phyloP scores from a whole-genome alignment of 495 filamentous ascomycete genomes.

The Oidiodendron maius region DNA sequence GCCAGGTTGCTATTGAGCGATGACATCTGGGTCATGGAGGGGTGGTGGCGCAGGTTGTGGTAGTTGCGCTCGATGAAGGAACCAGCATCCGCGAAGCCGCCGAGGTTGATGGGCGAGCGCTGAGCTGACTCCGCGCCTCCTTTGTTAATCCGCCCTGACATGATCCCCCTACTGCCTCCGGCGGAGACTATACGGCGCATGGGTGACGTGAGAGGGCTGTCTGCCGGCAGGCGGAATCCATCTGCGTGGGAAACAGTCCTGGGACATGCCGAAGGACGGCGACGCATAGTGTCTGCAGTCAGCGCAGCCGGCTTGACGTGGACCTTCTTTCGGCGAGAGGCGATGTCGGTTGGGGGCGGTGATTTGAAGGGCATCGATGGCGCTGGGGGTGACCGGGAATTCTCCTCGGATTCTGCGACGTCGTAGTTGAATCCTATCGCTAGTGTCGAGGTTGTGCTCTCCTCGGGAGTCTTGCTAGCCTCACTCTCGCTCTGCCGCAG shows the following conservation, averaged over 20 bases:
- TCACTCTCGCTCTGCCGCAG: not conserved
- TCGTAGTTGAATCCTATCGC: constrained; percentile 15
- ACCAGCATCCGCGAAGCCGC: constrained; percentile 14
- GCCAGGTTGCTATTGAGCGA: constrained; percentile 22
- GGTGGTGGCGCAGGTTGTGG: constrained; percentile 14
- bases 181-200: constrained; percentile 26
- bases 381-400: constrained; percentile 11
- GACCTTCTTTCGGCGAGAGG: constrained; percentile 21
- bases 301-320: constrained; percentile 20
- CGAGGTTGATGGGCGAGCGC: constrained; percentile 21
- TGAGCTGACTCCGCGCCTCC: constrained; percentile 19
- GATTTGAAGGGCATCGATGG: constrained; percentile 21
- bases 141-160: constrained; percentile 19
- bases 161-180: constrained; percentile 19
- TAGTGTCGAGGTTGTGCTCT: not conserved
- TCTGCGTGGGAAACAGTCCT: constrained; percentile 23
- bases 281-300: constrained; percentile 9
- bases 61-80: constrained; percentile 21
- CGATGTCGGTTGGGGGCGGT: constrained; percentile 21
- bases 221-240: constrained; percentile 15
- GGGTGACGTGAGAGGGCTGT: constrained; percentile 21
- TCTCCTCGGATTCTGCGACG: constrained; percentile 14
- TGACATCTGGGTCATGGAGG: constrained; percentile 11
- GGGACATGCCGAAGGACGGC: constrained; percentile 18
- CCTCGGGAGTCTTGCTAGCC: constrained; percentile 17